Percentiles rank a stretch among this genome's conserved stretches.
These are phyloP conservation scores for Rhodotorula kratochvilovae DNA, from an alignment of 768 basidiomycete species.

Conservation along the genomic window DNA sequence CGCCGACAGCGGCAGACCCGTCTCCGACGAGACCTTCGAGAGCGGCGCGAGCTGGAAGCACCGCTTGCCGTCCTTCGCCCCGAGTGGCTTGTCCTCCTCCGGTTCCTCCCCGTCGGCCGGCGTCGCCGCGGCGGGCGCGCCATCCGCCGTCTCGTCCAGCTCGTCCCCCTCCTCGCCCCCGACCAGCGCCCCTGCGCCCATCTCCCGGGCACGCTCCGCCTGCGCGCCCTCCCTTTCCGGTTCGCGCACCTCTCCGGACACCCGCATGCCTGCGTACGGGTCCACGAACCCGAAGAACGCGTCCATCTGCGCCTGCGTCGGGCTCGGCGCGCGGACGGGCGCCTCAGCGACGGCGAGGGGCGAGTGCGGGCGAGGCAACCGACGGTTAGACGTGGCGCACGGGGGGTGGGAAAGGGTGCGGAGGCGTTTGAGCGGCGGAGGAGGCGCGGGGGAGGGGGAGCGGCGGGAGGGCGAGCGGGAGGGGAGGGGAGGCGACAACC, in stretches of 20 bases:
- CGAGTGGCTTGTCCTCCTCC: neutral
- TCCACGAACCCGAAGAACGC: conserved; percentile 31
- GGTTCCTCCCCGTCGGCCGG: too few relatives aligned
- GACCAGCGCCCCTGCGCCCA: too few relatives aligned
- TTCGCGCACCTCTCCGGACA: neutral
- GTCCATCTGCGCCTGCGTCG: conserved; percentile 36
- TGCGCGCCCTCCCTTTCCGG: too few relatives aligned
- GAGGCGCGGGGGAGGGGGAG: too few relatives aligned
- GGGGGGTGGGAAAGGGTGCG: neutral
- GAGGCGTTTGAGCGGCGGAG: neutral
- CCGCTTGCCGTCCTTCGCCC: too few relatives aligned
- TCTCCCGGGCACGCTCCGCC: too few relatives aligned
- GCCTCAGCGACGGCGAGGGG: neutral
- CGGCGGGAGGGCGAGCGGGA: too few relatives aligned
- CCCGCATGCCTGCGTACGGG: neutral
- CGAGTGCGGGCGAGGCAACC: too few relatives aligned
- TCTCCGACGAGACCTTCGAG: neutral
- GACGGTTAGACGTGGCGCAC: neutral
- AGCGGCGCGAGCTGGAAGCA: conserved; percentile 23
- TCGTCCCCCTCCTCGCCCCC: too few relatives aligned
- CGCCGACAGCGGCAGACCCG: neutral
- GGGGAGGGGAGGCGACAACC: neutral
- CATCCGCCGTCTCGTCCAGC: too few relatives aligned
- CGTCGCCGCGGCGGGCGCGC: neutral
- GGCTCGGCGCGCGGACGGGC: neutral